A percentile compares a stretch with the other conserved stretches of the same genome.
These are phyloP conservation scores for Tulasnella calospora DNA, from an alignment of 768 basidiomycete species.

Conservation along the genomic window DNA sequence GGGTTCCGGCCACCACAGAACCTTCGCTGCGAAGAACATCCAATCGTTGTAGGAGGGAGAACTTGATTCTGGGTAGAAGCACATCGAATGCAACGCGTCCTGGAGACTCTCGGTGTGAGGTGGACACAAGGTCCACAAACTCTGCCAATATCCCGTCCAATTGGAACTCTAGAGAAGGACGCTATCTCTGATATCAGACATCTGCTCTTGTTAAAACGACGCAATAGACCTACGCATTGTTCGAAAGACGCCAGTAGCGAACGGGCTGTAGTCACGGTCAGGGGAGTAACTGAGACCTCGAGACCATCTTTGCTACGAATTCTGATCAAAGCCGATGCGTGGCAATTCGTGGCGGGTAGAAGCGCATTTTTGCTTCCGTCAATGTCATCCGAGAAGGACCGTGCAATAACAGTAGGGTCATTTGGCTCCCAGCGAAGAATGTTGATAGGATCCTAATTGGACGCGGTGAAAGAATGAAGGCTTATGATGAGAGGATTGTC, in stretches of 20 bases:
- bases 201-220: not conserved
- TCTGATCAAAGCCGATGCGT: not conserved
- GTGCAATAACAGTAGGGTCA: not conserved
- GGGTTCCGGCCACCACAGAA: not conserved
- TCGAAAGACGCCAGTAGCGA: constrained; percentile 17
- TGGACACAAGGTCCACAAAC: not conserved
- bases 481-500: not conserved
- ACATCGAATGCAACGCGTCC: not conserved
- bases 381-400: not conserved
- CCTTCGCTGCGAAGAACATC: not conserved
- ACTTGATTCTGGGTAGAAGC: not conserved
- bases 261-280: constrained; percentile 7
- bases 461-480: not conserved
- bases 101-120: not conserved
- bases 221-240: not conserved
- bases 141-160: constrained; percentile 14
- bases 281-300: not conserved
- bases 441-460: not conserved
- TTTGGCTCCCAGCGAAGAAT: not conserved
- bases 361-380: not conserved
- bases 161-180: not conserved
- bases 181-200: not conserved
- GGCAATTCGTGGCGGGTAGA: not conserved
- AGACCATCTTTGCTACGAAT: not conserved
- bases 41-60: constrained; percentile 14